Base-by-base conservation (phyloP, 441 rosid species). In the Manihot esculenta region DNA sequence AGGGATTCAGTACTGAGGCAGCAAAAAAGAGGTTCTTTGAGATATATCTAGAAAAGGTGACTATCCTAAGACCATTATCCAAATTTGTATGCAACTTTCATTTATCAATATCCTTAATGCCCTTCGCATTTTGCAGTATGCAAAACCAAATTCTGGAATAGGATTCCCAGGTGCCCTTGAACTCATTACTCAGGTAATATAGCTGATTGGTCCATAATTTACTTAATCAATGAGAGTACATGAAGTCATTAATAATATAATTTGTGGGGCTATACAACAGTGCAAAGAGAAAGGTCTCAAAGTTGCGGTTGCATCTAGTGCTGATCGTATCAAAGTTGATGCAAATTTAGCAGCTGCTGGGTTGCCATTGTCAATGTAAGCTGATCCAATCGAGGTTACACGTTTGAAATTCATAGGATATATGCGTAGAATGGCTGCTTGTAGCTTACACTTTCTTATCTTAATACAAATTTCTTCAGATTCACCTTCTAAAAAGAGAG, bases 261-360 rank as follows among this genome's bases (percentile, higher is more conserved):
- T 30, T 5, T 38, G 42, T 72, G 49, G 53, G 74, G 41, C 26
- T 61, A 66, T 64, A 44, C 66, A 75, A 77, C 42, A 89, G 99
- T 95, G 99, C 84, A 93, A 92, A 84, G 85, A 76, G 76, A 83
- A 82, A 82, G 96, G 99, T 64, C 88, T 95, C 14, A 95, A 95
- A 82, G 98, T 93, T 48, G 96, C 97, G 55, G 98, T 91, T 82
- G 98, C 98, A 15, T 95, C 97, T 51, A 95, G 98, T 62, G 99
- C 99, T 62, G 98, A 95, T 74, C 95, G 97, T 51, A 79, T 93
- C 78, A 95, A 95, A 85, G 99, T 95, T 53, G 90, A 95, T 80
- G 98, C 97, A 63, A 95, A 95, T 82, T 86, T 95, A 73, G 92
- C 83, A 55, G 97, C 98, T 73, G 98, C 98, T 74, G 93, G 92